Evolutionary conservation across 805 yeast species (phyloP).

Genomic region (Yarrowia divulgata): DNA sequence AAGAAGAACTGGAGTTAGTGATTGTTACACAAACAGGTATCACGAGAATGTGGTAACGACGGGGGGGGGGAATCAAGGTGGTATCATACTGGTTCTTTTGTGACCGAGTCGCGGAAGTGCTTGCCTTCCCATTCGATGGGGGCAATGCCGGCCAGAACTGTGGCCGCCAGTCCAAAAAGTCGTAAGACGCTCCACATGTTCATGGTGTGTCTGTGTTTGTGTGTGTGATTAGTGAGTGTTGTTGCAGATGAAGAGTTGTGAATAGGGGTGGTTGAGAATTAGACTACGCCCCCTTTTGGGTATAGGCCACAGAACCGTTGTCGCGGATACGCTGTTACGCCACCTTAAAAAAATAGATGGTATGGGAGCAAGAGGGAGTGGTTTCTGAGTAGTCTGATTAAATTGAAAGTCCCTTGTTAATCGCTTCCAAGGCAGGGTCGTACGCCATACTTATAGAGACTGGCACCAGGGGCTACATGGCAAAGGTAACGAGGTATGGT

Average conservation of each 20-base stretch:
- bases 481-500: too few species aligned
- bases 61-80: background rate
- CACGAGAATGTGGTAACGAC: background rate
- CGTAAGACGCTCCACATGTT: conserved; percentile 20
- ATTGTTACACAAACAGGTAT: conserved; percentile 11
- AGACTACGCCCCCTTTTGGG: background rate
- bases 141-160: conserved; percentile 31
- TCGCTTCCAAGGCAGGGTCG: too few species aligned
- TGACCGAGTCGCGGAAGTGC: conserved; percentile 38
- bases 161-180: conserved; percentile 27
- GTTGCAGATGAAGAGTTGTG: background rate
- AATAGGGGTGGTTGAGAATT: background rate
- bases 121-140: conserved; percentile 38
- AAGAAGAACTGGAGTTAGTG: conserved; percentile 37
- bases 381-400: too few species aligned
- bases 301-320: conserved; percentile 3
- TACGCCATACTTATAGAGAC: too few species aligned
- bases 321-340: conserved; percentile 3
- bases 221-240: background rate
- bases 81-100: conserved; percentile 38
- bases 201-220: conserved; percentile 9
- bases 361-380: background rate
- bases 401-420: too few species aligned
- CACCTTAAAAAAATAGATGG: background rate
- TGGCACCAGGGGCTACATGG: too few species aligned